Conservation (phyloP, 768 basidiomycete genomes). For the Mycena albidolilacea region DNA sequence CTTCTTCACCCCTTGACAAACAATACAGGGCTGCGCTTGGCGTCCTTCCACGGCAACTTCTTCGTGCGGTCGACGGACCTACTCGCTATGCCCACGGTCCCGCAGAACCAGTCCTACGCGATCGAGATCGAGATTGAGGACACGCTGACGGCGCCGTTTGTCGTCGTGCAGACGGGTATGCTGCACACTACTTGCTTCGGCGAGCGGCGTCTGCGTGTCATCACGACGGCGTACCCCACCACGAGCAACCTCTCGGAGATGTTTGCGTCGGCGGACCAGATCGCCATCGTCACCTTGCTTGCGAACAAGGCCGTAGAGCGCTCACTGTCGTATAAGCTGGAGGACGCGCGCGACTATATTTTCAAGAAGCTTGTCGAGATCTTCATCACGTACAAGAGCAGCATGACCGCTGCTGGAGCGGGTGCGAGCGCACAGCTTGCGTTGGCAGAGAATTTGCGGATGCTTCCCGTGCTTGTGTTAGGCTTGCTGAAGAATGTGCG, state of each 20-base stretch:
- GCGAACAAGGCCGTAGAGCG: constrained; percentile 96
- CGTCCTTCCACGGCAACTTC: constrained; percentile 99
- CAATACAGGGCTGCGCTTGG: constrained; percentile 86
- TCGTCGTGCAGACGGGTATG: constrained; percentile 95
- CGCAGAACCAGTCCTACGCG: constrained; percentile 94
- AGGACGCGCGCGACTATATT: constrained; percentile 90
- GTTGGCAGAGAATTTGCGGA: constrained; percentile 93
- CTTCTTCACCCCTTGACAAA: constrained; percentile 19
- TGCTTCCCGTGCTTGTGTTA: constrained; percentile 91
- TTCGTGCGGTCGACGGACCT: constrained; percentile 98
- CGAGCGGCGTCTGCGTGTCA: constrained; percentile 92
- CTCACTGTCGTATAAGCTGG: constrained; percentile 86
- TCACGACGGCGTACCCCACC: constrained; percentile 90
- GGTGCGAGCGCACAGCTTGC: constrained; percentile 96
- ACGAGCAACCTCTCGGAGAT: constrained; percentile 91
- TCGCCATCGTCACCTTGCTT: constrained; percentile 86
- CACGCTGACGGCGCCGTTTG: constrained; percentile 89
- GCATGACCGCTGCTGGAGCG: constrained; percentile 94
- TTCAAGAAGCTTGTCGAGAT: constrained; percentile 90
- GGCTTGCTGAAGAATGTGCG: constrained; percentile 94
- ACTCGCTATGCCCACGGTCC: constrained; percentile 96
- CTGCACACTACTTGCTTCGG: constrained; percentile 95
- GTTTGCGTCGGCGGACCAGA: constrained; percentile 91
- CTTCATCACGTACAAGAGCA: constrained; percentile 91
- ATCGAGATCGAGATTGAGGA: constrained; percentile 98